Base-by-base conservation (phyloP, 2,329 filamentous ascomycete species). In the Fusarium dimerum region DNA sequence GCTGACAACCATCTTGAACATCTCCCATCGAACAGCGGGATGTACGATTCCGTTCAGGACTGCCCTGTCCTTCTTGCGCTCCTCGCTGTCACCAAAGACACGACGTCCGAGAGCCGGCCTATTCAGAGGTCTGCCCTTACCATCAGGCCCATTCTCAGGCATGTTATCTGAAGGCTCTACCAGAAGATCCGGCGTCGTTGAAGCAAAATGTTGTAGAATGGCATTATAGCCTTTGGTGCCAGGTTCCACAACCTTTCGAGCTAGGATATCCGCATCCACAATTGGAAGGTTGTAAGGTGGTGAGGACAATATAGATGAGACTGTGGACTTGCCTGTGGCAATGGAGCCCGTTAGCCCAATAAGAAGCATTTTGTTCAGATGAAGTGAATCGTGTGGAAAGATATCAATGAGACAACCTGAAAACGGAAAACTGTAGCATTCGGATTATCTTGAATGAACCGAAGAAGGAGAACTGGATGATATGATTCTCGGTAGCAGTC, bases 291-390 rank as follows among this genome's bases (percentile, higher is more conserved):
- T 87, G 78, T 97, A 89, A 0, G 93, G 94, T 6, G 89, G 78
- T 5, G 84, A 80, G 46, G 88, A 85, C 65, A 99, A 89, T 63
- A 96, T 82, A 39, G 82, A 79, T 29, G 94, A 96, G 50, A 97
- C 92, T 61, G 93, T 99, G 43, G 93, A 96, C 82, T 99, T 99
- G 71, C 94, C 94, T 6, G 94, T 99, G 55, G 94, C 94, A 69
- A 99, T 97, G 55, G 92, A 96, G 70, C 94, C 94, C 9, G 94
- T 99, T 26, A 99, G 85, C 51, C 94, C 94, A 65, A 99, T 92
- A 66, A 99, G 86, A 45, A 97, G 84, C 94, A 97, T 97, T 30
- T 41, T 16, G 13, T 40, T 40, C 41, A 20, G 20, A 20, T 40
- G 11, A 16, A 16, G 8, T 40, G 17, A 8, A 20, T 16, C 17